These are phyloP conservation scores for Pythium diclinum DNA, from an alignment of 352 stramenopile genomes.

Conservation along the genomic window DNA sequence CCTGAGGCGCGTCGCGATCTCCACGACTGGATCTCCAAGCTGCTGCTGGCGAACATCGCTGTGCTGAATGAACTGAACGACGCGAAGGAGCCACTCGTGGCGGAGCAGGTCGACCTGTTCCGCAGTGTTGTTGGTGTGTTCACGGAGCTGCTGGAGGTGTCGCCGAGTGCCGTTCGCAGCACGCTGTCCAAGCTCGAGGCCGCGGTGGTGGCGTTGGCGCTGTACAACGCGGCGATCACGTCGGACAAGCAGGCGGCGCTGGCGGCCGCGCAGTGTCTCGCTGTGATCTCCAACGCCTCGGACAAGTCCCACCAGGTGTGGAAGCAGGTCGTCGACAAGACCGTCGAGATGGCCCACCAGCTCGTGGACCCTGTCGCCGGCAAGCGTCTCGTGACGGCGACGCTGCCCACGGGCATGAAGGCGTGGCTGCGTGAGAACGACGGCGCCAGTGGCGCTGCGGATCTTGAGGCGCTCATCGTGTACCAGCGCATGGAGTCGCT, in stretches of 20 bases:
- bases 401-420: conserved; percentile 47
- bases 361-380: conserved; percentile 64
- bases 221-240: conserved; percentile 31
- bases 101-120: conserved; percentile 29
- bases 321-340: conserved; percentile 63
- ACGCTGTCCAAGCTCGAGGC: conserved; percentile 64
- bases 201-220: conserved; percentile 33
- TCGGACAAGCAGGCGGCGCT: conserved; percentile 22
- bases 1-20: conserved; percentile 58
- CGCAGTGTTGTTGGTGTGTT: conserved; percentile 43
- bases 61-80: conserved; percentile 35
- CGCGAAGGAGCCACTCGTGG: conserved; percentile 28
- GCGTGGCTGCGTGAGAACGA: conserved; percentile 47
- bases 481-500: conserved; percentile 57
- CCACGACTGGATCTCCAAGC: conserved; percentile 57
- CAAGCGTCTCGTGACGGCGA: conserved; percentile 36
- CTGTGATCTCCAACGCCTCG: conserved; percentile 50
- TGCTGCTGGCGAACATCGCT: conserved; percentile 50
- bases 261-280: conserved; percentile 42
- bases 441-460: conserved; percentile 26
- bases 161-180: conserved; percentile 54
- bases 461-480: conserved; percentile 38
- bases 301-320: conserved; percentile 60
- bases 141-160: conserved; percentile 41
- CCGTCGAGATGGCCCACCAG: conserved; percentile 55